Percentiles rank a stretch among this genome's conserved stretches.
Evolutionary conservation across 2,329 filamentous ascomycete genomes (phyloP).

Genomic region (Clarireedia homoeocarpa): DNA sequence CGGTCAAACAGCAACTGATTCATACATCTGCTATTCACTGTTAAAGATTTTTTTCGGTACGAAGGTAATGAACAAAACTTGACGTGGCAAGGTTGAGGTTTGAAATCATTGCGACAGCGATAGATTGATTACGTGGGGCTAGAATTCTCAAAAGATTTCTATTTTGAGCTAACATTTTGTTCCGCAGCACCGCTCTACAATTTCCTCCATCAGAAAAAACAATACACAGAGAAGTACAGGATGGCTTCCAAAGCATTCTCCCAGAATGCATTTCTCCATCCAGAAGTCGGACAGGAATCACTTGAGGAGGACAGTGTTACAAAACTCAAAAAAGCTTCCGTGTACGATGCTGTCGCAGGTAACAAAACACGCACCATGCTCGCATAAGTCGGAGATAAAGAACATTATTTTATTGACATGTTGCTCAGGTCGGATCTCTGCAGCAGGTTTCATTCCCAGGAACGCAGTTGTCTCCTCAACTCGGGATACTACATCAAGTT

Average conservation of each 20-base stretch:
- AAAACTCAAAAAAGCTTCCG: constrained; percentile 38
- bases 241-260: constrained; percentile 25
- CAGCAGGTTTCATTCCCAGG: constrained; percentile 34
- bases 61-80: not conserved
- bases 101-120: not conserved
- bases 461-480: constrained; percentile 19
- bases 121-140: not conserved
- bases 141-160: too few relatives aligned
- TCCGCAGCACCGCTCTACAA: not conserved
- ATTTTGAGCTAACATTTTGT: not conserved
- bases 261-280: constrained; percentile 15
- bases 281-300: constrained; percentile 10
- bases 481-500: constrained; percentile 26
- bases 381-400: not conserved
- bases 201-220: not conserved
- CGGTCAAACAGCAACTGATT: constrained; percentile 70
- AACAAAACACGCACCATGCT: constrained; percentile 2
- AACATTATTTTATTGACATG: constrained; percentile 1
- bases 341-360: constrained; percentile 72
- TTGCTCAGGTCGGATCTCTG: constrained; percentile 33
- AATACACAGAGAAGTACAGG: not conserved
- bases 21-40: constrained; percentile 49
- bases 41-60: not conserved
- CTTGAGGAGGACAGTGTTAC: constrained; percentile 10
- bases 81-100: not conserved